phyloP scores from a whole-genome alignment of 2,329 filamentous ascomycete species.

The Ascochyta pisi region DNA sequence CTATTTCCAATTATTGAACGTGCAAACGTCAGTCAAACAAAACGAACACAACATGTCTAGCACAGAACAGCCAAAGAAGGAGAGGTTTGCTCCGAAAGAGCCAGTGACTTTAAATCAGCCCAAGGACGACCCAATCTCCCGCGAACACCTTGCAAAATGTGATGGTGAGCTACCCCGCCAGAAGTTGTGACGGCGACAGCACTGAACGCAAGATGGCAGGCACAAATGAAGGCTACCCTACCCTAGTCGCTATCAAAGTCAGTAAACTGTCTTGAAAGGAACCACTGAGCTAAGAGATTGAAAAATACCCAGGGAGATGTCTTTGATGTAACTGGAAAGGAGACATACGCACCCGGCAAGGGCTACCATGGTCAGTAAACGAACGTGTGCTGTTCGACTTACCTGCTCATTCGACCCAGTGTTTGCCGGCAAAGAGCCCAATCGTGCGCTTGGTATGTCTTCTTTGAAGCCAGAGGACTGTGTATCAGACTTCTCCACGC shows the following conservation, averaged over 20 bases:
- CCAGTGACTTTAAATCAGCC: conserved; percentile 80
- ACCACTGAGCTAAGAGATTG: conserved; percentile 6
- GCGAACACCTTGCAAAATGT: conserved; percentile 79
- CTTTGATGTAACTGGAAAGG: conserved; percentile 92
- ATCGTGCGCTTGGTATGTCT: conserved; percentile 85
- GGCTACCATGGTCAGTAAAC: conserved; percentile 79
- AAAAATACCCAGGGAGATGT: conserved; percentile 74
- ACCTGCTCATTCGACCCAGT: conserved; percentile 60
- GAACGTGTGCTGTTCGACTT: neutral
- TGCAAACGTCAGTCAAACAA: conserved; percentile 12
- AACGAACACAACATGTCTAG: conserved; percentile 35
- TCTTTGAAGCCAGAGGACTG: conserved; percentile 88
- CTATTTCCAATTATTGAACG: neutral
- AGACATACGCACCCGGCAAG: conserved; percentile 81
- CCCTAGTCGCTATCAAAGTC: conserved; percentile 66
- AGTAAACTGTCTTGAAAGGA: neutral
- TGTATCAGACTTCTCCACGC: conserved; percentile 77
- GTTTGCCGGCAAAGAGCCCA: conserved; percentile 94
- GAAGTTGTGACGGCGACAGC: neutral
- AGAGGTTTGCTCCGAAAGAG: conserved; percentile 78
- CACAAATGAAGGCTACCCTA: conserved; percentile 66
- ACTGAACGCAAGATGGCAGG: conserved; percentile 55
- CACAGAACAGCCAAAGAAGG: conserved; percentile 45
- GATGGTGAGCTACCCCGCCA: conserved; percentile 68
- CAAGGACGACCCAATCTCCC: conserved; percentile 85